Conservation (phyloP, 2,329 filamentous ascomycete species). For the Neonectria ditissima region DNA sequence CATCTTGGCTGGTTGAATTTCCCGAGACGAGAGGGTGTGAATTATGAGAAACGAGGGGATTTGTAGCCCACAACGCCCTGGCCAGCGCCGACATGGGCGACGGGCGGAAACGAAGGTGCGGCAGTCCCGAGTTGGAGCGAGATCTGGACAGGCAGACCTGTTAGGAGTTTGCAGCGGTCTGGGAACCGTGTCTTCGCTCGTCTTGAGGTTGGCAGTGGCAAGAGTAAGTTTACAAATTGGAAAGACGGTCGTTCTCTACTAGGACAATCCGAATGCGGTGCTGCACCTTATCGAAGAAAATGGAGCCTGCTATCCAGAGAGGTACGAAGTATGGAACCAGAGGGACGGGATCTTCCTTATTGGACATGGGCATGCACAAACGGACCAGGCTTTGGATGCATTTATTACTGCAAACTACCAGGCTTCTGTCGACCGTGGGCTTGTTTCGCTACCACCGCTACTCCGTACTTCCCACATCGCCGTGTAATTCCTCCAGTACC, state of each 20-base stretch:
- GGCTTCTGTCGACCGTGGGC: no score
- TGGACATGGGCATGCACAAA: no score
- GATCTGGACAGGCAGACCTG: background rate
- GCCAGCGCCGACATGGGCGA: no score
- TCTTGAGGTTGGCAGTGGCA: no score
- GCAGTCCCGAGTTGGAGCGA: background rate
- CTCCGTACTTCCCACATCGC: background rate
- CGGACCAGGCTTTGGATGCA: no score
- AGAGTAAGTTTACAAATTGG: no score
- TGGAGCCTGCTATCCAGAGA: background rate
- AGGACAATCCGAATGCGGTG: background rate
- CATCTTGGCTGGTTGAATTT: background rate
- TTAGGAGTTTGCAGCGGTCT: background rate
- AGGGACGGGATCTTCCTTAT: no score
- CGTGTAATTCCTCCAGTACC: constrained; percentile 45
- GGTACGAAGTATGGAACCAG: no score
- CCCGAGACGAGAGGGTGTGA: background rate
- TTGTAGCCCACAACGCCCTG: background rate
- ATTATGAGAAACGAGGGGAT: background rate
- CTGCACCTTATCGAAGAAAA: background rate
- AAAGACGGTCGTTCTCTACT: no score
- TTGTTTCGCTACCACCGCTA: background rate
- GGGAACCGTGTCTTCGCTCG: no score
- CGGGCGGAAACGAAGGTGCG: no score
- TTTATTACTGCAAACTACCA: no score